Evolutionary conservation across 1,284 basidiomycete genomes (phyloP).

Genomic region (Leccinum griseonigrum): DNA sequence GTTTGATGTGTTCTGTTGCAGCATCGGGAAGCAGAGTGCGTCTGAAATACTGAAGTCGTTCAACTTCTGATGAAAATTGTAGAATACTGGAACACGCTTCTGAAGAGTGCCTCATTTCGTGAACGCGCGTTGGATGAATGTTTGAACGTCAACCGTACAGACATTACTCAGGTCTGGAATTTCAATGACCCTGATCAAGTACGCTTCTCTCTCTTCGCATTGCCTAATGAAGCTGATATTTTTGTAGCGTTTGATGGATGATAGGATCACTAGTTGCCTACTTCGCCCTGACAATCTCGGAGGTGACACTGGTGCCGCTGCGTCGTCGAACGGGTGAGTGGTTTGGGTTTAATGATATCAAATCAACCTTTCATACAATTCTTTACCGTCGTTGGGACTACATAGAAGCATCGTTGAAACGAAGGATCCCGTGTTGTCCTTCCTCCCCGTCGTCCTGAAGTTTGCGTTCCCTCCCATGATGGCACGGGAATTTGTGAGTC

Average conservation of each 20-base stretch:
- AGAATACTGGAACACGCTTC: constrained; percentile 33
- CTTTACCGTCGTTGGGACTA: background rate
- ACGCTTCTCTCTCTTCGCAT: background rate
- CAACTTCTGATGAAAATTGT: background rate
- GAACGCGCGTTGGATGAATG: constrained; percentile 19
- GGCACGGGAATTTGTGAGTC: too few relatives aligned
- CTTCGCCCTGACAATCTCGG: constrained; percentile 6
- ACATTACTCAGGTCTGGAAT: constrained; percentile 32
- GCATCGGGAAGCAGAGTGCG: constrained; percentile 27
- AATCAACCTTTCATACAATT: too few relatives aligned
- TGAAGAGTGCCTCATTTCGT: constrained; percentile 22
- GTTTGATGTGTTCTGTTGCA: constrained; percentile 2
- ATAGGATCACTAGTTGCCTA: constrained; percentile 8
- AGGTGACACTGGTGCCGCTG: constrained; percentile 6
- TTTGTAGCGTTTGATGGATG: constrained; percentile 10
- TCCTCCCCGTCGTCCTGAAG: background rate
- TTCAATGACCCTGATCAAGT: constrained; percentile 26
- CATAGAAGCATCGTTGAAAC: background rate
- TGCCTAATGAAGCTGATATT: background rate
- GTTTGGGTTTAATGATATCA: background rate
- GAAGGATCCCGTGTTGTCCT: background rate
- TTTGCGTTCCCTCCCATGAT: constrained; percentile 9
- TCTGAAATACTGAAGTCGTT: background rate
- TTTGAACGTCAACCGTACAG: constrained; percentile 24
- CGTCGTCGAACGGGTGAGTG: constrained; percentile 1